phyloP scores from a whole-genome alignment of 2,329 filamentous ascomycete genomes.

The Penicillium fuscoglaucum region DNA sequence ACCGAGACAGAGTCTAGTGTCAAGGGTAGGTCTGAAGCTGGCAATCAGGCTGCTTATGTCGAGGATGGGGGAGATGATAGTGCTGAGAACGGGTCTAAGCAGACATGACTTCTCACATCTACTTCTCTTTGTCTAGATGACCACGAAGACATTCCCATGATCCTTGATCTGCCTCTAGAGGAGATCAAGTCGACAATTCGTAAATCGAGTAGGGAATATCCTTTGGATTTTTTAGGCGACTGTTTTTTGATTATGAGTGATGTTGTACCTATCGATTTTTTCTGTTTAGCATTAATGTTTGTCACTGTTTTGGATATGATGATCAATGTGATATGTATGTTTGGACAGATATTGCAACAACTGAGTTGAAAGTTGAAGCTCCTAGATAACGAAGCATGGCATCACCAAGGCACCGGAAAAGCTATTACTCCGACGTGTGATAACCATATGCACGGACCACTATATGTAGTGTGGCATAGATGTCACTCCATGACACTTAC shows the following conservation, averaged over 20 bases:
- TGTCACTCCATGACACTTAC: neutral
- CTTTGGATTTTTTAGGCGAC: neutral
- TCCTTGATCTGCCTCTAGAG: neutral
- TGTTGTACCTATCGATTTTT: neutral
- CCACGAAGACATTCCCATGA: neutral
- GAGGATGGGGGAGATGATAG: slow-evolving; percentile 15
- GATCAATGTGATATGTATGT: neutral
- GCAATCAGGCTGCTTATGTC: slow-evolving; percentile 13
- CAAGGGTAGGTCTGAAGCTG: slow-evolving; percentile 9
- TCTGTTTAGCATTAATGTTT: slow-evolving; percentile 1
- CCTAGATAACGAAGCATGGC: neutral
- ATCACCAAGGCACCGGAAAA: neutral
- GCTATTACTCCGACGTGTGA: neutral
- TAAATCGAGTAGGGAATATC: neutral
- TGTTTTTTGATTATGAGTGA: slow-evolving; percentile 3
- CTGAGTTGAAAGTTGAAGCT: neutral
- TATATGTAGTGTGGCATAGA: too few relatives aligned
- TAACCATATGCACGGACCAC: neutral
- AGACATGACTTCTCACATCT: slow-evolving; percentile 1
- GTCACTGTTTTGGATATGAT: neutral
- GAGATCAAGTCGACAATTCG: neutral
- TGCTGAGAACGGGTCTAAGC: neutral
- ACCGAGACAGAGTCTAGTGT: slow-evolving; percentile 21
- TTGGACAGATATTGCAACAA: neutral
- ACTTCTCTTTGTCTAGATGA: neutral